Conservation (phyloP, 352 stramenopile genomes). For the Peronospora farinosa region DNA sequence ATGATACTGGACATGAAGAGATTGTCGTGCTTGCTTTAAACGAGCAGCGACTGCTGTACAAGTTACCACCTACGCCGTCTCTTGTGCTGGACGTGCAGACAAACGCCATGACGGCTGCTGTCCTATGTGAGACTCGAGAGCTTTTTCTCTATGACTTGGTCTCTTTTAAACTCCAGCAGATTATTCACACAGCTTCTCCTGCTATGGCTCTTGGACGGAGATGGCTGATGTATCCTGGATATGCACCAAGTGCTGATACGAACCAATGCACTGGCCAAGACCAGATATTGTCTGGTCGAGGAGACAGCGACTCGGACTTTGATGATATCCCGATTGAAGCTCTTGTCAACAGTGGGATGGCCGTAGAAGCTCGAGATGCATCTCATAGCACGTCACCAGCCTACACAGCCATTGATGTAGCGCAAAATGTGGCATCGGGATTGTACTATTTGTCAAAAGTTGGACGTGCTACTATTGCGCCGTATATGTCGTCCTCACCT, state of each 20-base stretch:
- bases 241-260: slow-evolving; percentile 17
- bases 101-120: slow-evolving; percentile 41
- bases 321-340: slow-evolving; percentile 37
- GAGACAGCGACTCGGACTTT: slow-evolving; percentile 45
- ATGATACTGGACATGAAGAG: slow-evolving; percentile 39
- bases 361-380: slow-evolving; percentile 17
- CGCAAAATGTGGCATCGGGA: slow-evolving; percentile 82
- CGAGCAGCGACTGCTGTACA: slow-evolving; percentile 44
- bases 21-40: slow-evolving; percentile 46
- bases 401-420: slow-evolving; percentile 73
- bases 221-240: slow-evolving; percentile 66
- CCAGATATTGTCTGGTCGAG: slow-evolving; percentile 20
- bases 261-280: slow-evolving; percentile 15
- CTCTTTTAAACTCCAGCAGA: slow-evolving; percentile 41
- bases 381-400: slow-evolving; percentile 33
- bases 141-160: slow-evolving; percentile 57
- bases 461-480: slow-evolving; percentile 56
- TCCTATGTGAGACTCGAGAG: slow-evolving; percentile 64
- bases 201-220: slow-evolving; percentile 60
- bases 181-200: slow-evolving; percentile 43
- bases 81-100: slow-evolving; percentile 67
- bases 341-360: slow-evolving; percentile 33
- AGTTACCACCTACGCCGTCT: slow-evolving; percentile 52
- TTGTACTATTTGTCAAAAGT: slow-evolving; percentile 81
- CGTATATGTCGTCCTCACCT: slow-evolving; percentile 67